Evolutionary conservation across 192 early-diverging fungal genomes (phyloP).

Genomic region (Kappamyces sp.): DNA sequence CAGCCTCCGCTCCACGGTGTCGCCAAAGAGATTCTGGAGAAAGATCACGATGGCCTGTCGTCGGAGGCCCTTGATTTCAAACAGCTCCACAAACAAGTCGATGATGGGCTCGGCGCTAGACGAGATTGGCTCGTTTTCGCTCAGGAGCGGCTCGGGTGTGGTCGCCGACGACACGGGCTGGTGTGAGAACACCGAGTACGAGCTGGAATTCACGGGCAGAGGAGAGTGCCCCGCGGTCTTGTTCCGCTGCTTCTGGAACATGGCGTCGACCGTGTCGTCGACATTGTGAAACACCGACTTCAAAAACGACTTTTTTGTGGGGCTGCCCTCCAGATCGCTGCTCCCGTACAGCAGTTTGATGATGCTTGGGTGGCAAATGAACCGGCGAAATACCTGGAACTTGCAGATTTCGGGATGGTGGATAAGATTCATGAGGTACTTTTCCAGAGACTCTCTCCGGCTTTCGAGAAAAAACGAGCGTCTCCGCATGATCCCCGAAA

Average conservation of each 20-base stretch:
- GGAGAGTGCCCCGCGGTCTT: not conserved
- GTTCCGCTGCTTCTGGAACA: slow-evolving; percentile 11
- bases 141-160: not conserved
- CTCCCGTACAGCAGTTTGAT: slow-evolving; percentile 13
- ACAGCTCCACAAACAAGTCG: slow-evolving; percentile 84
- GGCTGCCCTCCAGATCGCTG: not conserved
- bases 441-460: slow-evolving; percentile 58
- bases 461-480: slow-evolving; percentile 64
- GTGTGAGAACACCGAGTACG: too few relatives aligned
- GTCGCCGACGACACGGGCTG: not conserved
- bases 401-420: slow-evolving; percentile 61
- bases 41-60: slow-evolving; percentile 80
- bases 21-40: slow-evolving; percentile 81
- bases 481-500: slow-evolving; percentile 54
- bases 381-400: slow-evolving; percentile 57
- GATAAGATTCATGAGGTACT: slow-evolving; percentile 63
- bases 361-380: slow-evolving; percentile 54
- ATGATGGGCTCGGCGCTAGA: slow-evolving; percentile 60
- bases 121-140: not conserved
- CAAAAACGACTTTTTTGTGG: slow-evolving; percentile 26
- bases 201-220: not conserved
- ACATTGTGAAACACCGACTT: slow-evolving; percentile 69
- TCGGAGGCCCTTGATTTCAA: slow-evolving; percentile 82
- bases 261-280: slow-evolving; percentile 58
- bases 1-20: slow-evolving; percentile 72